Evolutionary conservation across 805 yeast genomes (phyloP), one percentile per base, ranked within the genome.

Genomic region (Candida hispaniensis): DNA sequence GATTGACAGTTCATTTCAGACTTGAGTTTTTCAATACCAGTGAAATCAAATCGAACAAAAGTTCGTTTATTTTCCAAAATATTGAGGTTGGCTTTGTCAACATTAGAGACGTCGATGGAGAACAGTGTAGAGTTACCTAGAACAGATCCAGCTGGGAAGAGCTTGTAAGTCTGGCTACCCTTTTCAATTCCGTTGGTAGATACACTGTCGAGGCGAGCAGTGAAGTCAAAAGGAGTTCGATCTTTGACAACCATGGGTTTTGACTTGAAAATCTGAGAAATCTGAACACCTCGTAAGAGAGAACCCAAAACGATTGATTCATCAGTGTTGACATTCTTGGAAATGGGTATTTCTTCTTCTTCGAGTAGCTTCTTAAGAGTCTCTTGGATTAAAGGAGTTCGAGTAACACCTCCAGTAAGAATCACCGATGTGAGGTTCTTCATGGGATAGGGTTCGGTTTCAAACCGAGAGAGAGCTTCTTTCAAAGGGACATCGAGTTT

Each of bases 301-400:
- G 93, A 73, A 32, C 98, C 98, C 47, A 81, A 66, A 9, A 82
- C 94, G 34, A 82, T 82, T 27, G 96, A 75, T 60, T 91, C 98
- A 57, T 91, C 98, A 0, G 98, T 91, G 56, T 91, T 91, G 27
- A 91, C 93, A 34, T 77, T 81, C 55, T 77, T 83, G 14, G 93
- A 67, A 23, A 86, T 63, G 32, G 62, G 52, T 2, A 71, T 76
- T 12, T 71, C 71, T 1, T 78, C 82, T 25, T 76, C 59, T 2
- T 67, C 52, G 2, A 53, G 42, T 40, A 82, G 59, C 35, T 67
- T 69, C 32, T 26, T 25, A 18, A 32, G 36, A 20, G 33, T 20
- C 39, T 70, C 66, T 56, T 83, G 91, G 29, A 91, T 79, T 49
- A 79, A 67, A 10, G 98, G 98, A 18, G 83, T 80, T 54, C 98